Evolutionary conservation across 345 rosid species (phyloP), one percentile per base, ranked within the genome.

Genomic region (Populus simonii): DNA sequence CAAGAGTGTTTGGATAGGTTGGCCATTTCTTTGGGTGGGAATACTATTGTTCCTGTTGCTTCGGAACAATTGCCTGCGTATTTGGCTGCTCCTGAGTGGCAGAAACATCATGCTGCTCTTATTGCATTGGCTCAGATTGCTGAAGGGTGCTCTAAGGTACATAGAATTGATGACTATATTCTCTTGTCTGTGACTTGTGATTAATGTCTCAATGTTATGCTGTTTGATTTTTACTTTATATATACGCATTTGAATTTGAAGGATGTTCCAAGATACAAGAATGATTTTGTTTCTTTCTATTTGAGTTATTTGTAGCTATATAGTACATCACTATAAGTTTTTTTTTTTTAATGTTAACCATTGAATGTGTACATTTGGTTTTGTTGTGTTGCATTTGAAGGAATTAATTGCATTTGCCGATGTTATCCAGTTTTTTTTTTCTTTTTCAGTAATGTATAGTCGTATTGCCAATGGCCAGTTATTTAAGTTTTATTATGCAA

Each of bases 51-150:
- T 81, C 97, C 99, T 0, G 99, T 96, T 49, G 99, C 99, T 0
- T 96, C 97, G 8, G 97, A 92, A 86, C 97, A 87, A 84, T 84
- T 96, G 85, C 94, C 98, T n/a, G 88, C 87, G 12, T 94, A 87
- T 82, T 86, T 96, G 83, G 89, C 95, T 77, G 97, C 99, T 49
- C 88, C 98, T 1, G 98, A 96, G 78, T 96, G 99, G 99, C 94
- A 94, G 86, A 96, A 96, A 76, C 99, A 96, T 73, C 99, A 94
- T 62, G 99, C 99, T 31, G 94, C 99, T 3, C 85, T 96, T 80
- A 90, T 96, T 82, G 97, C 98, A 0, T 93, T 96, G 70, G 98
- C 99, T 38, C 99, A 96, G 87, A 94, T 96, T 80, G 99, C 99
- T 13, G 99, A 96, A 88, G 99, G 99, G 81, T 96, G 99, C 78